phyloP scores from a whole-genome alignment of 129 eudicot genomes.

The Apium graveolens region DNA sequence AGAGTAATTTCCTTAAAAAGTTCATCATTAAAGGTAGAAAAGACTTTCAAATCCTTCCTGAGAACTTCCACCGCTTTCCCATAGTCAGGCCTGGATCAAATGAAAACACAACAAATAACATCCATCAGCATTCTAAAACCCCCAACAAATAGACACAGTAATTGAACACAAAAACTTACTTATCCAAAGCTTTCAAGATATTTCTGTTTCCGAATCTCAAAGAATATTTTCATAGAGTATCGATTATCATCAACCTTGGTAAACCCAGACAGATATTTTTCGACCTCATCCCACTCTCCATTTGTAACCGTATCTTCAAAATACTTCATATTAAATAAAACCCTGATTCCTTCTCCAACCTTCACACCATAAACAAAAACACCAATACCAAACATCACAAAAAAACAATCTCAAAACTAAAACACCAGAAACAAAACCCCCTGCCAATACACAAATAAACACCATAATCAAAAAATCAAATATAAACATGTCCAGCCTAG shows the following conservation, averaged over 20 bases:
- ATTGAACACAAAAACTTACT: conserved; percentile 1
- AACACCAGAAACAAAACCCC: not conserved
- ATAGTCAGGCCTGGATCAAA: conserved; percentile 35
- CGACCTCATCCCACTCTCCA: conserved; percentile 14
- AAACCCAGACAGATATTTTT: conserved; percentile 6
- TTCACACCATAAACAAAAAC: not conserved
- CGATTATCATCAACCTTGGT: conserved; percentile 13
- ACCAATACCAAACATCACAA: not conserved
- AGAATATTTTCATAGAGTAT: conserved; percentile 9
- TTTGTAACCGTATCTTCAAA: conserved; percentile 2
- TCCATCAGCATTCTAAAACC: not conserved
- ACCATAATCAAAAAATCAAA: too few species aligned
- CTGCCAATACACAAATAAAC: not conserved
- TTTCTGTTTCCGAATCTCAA: conserved; percentile 13
- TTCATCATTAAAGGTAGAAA: conserved; percentile 35
- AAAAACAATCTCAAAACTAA: not conserved
- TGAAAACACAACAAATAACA: not conserved
- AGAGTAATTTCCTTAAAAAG: conserved; percentile 45
- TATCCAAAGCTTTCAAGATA: conserved; percentile 16
- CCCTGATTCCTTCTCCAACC: conserved; percentile 17
- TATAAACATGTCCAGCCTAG: too few species aligned
- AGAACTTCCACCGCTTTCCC: conserved; percentile 49
- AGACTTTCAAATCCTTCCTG: conserved; percentile 42
- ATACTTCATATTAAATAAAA: conserved; percentile 9
- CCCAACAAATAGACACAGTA: not conserved